phyloP scores from a whole-genome alignment of 352 stramenopile genomes.

The Phytophthora nicotianae region DNA sequence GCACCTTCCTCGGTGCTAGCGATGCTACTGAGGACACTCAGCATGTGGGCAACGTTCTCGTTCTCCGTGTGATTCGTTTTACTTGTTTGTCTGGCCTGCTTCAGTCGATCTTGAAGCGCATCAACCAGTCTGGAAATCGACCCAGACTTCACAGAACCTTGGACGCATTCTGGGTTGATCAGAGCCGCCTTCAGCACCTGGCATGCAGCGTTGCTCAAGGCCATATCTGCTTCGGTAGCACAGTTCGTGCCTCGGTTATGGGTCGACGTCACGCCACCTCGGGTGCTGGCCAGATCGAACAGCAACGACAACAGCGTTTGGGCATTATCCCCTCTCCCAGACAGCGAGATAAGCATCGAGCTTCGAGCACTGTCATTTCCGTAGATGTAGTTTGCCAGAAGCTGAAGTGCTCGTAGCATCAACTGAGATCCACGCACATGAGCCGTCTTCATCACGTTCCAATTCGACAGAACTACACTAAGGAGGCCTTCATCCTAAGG shows the following conservation, averaged over 20 bases:
- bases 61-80: slow-evolving; percentile 41
- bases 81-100: slow-evolving; percentile 37
- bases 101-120: slow-evolving; percentile 45
- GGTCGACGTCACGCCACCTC: slow-evolving; percentile 19
- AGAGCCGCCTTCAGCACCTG: slow-evolving; percentile 52
- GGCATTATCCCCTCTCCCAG: slow-evolving; percentile 19
- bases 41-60: slow-evolving; percentile 45
- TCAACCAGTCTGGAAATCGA: slow-evolving; percentile 44
- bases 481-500: slow-evolving; percentile 43
- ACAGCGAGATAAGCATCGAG: slow-evolving; percentile 32
- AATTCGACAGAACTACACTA: slow-evolving; percentile 51
- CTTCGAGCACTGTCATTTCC: slow-evolving; percentile 47
- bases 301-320: slow-evolving; percentile 29
- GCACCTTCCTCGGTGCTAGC: slow-evolving; percentile 53
- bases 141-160: slow-evolving; percentile 48
- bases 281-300: slow-evolving; percentile 27
- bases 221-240: slow-evolving; percentile 23
- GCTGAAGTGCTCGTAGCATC: slow-evolving; percentile 46
- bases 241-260: slow-evolving; percentile 6
- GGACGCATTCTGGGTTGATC: slow-evolving; percentile 57
- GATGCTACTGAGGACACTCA: slow-evolving; percentile 49
- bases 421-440: slow-evolving; percentile 44
- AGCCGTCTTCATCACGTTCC: slow-evolving; percentile 59
- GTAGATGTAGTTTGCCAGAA: slow-evolving; percentile 56
- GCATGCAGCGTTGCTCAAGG: slow-evolving; percentile 40